Conservation (phyloP, 2,329 filamentous ascomycete species). For the Decorospora gaudefroyi region DNA sequence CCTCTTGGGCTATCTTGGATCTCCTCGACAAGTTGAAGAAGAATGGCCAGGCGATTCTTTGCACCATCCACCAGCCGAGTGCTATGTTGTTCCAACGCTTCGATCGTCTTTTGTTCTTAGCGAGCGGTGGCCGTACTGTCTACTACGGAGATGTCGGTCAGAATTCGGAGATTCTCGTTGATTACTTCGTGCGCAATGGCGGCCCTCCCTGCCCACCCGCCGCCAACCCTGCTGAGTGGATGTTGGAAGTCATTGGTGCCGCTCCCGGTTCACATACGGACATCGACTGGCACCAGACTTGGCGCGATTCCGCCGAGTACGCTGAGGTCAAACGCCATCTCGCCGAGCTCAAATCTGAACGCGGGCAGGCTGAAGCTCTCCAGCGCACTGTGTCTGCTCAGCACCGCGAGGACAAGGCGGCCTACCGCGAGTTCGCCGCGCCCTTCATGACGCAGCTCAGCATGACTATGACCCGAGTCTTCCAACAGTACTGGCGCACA, state of each 20-base stretch:
- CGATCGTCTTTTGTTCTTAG: slow-evolving; percentile 77
- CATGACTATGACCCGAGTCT: slow-evolving; percentile 73
- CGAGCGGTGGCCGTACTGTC: slow-evolving; percentile 74
- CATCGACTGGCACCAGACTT: slow-evolving; percentile 57
- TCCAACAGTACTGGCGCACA: slow-evolving; percentile 90
- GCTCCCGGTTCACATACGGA: slow-evolving; percentile 56
- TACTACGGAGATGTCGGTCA: slow-evolving; percentile 82
- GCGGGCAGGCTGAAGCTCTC: slow-evolving; percentile 38
- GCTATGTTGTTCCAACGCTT: slow-evolving; percentile 94
- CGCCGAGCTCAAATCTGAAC: slow-evolving; percentile 51
- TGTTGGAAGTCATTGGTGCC: slow-evolving; percentile 64
- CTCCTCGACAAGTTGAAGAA: slow-evolving; percentile 88
- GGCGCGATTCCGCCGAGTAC: slow-evolving; percentile 56
- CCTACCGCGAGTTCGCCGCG: slow-evolving; percentile 79
- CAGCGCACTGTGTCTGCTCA: slow-evolving; percentile 49
- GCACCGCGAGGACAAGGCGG: slow-evolving; percentile 55
- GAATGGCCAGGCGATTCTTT: slow-evolving; percentile 82
- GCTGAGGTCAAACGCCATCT: slow-evolving; percentile 53
- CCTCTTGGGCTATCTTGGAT: slow-evolving; percentile 88
- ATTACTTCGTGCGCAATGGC: slow-evolving; percentile 77
- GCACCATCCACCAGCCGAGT: slow-evolving; percentile 96
- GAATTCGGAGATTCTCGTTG: slow-evolving; percentile 68
- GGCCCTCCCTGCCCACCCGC: slow-evolving; percentile 66
- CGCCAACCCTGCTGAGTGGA: slow-evolving; percentile 83
- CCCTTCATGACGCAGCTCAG: slow-evolving; percentile 70